phyloP scores from a whole-genome alignment of 345 rosid genomes.

The Hypericum perforatum region DNA sequence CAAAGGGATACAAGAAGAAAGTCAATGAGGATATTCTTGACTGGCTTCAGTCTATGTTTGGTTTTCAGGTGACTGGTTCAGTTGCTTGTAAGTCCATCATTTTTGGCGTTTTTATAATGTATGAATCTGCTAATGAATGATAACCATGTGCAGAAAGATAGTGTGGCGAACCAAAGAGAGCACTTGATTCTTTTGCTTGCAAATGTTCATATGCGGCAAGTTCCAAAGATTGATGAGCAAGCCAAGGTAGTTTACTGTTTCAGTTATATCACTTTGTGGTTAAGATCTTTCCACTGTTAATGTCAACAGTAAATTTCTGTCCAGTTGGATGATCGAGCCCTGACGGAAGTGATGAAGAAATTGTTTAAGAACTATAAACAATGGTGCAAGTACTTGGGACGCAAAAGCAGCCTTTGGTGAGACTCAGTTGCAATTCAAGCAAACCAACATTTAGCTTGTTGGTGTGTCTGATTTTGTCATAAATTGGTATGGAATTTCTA shows the following conservation, averaged over 20 bases:
- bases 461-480: not conserved
- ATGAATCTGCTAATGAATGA: not conserved
- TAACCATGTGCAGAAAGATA: slow-evolving; percentile 33
- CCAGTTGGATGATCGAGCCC: slow-evolving; percentile 50
- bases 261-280: not conserved
- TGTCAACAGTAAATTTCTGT: not conserved
- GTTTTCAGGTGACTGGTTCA: slow-evolving; percentile 41
- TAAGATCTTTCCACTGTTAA: no score
- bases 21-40: slow-evolving; percentile 48
- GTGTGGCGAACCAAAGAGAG: slow-evolving; percentile 52
- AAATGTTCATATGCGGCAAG: slow-evolving; percentile 43
- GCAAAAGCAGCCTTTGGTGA: slow-evolving; percentile 60
- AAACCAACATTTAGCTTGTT: not conserved
- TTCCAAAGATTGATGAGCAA: slow-evolving; percentile 42
- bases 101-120: not conserved
- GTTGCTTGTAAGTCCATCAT: not conserved
- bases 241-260: slow-evolving; percentile 33
- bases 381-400: slow-evolving; percentile 64
- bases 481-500: not conserved
- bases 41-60: slow-evolving; percentile 57
- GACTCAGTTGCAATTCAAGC: slow-evolving; percentile 12
- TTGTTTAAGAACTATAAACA: slow-evolving; percentile 51
- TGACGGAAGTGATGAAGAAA: slow-evolving; percentile 49
- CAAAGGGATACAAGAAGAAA: slow-evolving; percentile 31
- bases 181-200: slow-evolving; percentile 56